Evolutionary conservation across 495 filamentous ascomycete genomes (phyloP), one percentile per base, ranked within the genome.

Genomic region (Xylaria acuta): DNA sequence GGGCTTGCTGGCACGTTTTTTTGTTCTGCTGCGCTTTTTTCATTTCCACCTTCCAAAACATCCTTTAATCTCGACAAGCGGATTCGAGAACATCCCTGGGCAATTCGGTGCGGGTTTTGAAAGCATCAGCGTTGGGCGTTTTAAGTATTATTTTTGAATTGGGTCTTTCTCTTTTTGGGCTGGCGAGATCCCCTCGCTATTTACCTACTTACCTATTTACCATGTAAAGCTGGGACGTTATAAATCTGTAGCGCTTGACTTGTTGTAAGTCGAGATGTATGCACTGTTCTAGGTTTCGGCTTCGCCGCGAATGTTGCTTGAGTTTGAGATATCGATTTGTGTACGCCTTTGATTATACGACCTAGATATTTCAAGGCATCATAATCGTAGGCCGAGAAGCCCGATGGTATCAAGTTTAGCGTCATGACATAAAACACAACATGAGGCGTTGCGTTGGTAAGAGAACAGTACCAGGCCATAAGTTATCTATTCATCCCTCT

Each of bases 121-220:
- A 47, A 58, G 69, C 69, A 71, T 71, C 62, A 71, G 69, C 69
- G 69, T 71, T 71, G 18, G 69, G 69, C 69, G 69, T 71, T 27
- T 11, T 43, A 58, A 43, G 69, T 64, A 43, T 62, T 51, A 14
- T 32, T 49, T 20, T 62, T 12, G 22, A 6, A 45, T 58, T 62
- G 14, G 40, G 18, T n/a, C 7, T 34, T 60, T 62, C 0, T 11
- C 2, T 51, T 45, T 69, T 49, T 62, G 18, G 34, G 30, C 4
- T 67, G 49, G 64, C 45, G 47, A 41, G 47, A 53, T 67, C 49
- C 41, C n/a, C 53, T 2, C 18, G 18, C 22, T 49, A 49, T 16
- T 38, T 47, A 32, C 43, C 30, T 36, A 7, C 9, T 67, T 67
- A 36, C 32, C 20, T 49, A 1, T 22, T 67, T 67, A 38, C 32